phyloP scores from a whole-genome alignment of 2,329 filamentous ascomycete species.

The Diaporthe citriasiana region DNA sequence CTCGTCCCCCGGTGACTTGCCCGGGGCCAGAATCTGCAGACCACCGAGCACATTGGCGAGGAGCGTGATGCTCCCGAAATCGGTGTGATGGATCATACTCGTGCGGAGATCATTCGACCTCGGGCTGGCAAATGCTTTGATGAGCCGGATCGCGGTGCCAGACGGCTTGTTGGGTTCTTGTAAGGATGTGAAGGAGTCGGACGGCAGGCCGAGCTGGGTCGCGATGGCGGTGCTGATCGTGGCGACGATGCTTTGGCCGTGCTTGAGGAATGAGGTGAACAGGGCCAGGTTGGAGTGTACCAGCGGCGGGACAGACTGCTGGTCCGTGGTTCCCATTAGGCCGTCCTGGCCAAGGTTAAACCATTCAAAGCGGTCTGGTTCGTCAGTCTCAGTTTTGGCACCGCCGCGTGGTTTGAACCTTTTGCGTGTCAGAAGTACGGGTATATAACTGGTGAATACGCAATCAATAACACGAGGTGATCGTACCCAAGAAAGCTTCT shows the following conservation, averaged over 20 bases:
- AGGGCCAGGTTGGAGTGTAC: constrained; percentile 35
- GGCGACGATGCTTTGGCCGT: constrained; percentile 43
- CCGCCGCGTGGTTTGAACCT: constrained; percentile 44
- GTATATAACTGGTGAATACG: background rate
- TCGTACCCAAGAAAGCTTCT: constrained; percentile 27
- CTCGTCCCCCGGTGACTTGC: constrained; percentile 38
- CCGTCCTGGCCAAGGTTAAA: constrained; percentile 52
- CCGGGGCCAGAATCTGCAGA: constrained; percentile 52
- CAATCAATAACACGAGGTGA: background rate
- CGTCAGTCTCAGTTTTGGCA: constrained; percentile 45
- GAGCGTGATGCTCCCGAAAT: constrained; percentile 55
- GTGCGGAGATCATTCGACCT: constrained; percentile 43
- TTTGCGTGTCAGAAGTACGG: background rate
- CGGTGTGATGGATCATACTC: constrained; percentile 52
- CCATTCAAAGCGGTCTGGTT: constrained; percentile 49
- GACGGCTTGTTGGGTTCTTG: constrained; percentile 47
- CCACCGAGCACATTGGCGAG: constrained; percentile 54
- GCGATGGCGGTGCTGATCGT: constrained; percentile 46
- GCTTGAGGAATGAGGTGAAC: constrained; percentile 40
- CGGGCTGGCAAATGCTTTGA: constrained; percentile 44
- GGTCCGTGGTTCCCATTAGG: constrained; percentile 46
- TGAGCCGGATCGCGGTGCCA: constrained; percentile 45
- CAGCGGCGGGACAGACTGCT: constrained; percentile 41
- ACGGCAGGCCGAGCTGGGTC: constrained; percentile 47
- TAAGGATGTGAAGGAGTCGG: constrained; percentile 46